A percentile compares a stretch with the other conserved stretches of the same genome.
Conservation (phyloP, 306 rosid species). For the Fragaria vesca region DNA sequence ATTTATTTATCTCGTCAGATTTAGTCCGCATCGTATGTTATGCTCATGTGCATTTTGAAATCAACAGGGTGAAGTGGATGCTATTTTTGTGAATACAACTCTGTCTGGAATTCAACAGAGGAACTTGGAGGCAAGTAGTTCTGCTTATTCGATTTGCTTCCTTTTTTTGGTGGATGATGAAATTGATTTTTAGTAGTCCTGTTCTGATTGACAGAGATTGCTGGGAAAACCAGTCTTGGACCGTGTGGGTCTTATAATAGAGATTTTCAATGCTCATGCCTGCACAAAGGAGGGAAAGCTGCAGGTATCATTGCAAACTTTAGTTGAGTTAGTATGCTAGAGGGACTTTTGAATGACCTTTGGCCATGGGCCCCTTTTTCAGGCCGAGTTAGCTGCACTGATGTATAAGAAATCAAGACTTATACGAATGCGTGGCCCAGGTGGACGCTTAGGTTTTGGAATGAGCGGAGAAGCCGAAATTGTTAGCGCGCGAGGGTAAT, state of each 20-base stretch:
- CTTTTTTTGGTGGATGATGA: not conserved
- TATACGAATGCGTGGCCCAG: constrained; percentile 61
- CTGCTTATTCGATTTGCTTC: not conserved
- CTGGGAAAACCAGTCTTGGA: constrained; percentile 82
- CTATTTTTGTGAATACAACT: constrained; percentile 72
- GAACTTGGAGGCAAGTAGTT: constrained; percentile 77
- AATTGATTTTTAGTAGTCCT: not conserved
- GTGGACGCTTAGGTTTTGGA: constrained; percentile 81
- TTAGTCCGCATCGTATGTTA: not conserved
- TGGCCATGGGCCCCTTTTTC: constrained; percentile 5
- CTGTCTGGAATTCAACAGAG: constrained; percentile 83
- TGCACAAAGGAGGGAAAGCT: constrained; percentile 79
- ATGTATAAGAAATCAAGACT: constrained; percentile 85
- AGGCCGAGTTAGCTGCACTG: constrained; percentile 95
- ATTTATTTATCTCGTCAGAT: constrained; percentile 9
- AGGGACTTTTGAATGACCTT: constrained; percentile 15
- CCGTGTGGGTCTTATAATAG: constrained; percentile 89
- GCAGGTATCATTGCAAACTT: constrained; percentile 47
- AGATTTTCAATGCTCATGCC: constrained; percentile 95
- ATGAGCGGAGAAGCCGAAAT: constrained; percentile 78
- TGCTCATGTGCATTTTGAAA: constrained; percentile 12
- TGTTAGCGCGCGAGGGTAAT: constrained; percentile 91
- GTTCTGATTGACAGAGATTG: constrained; percentile 44
- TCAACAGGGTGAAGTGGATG: constrained; percentile 76
- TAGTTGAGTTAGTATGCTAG: constrained; percentile 1